A percentile compares a stretch with the other conserved stretches of the same genome.
phyloP scores from a whole-genome alignment of 2,329 filamentous ascomycete species.

The Penicillium janthinellum region DNA sequence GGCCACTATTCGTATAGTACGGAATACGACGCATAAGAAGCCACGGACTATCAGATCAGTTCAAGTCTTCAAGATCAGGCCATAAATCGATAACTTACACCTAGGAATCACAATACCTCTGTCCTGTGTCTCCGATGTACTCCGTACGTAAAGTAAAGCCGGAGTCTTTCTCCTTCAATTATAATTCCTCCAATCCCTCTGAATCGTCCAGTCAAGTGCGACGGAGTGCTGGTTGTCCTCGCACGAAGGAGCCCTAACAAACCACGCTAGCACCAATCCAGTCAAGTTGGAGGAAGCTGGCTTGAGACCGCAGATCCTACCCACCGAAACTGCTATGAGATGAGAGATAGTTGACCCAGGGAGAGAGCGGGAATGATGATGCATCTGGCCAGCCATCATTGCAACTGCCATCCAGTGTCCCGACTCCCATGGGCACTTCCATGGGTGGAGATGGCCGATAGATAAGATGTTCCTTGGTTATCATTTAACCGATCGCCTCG shows the following conservation, averaged over 20 bases:
- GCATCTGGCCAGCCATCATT: background rate
- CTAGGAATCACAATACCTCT: background rate
- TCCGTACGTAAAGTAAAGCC: background rate
- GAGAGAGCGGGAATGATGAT: background rate
- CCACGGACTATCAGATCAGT: background rate
- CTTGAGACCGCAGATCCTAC: slow-evolving; percentile 21
- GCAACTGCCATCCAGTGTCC: background rate
- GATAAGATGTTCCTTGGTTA: background rate
- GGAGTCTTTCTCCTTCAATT: background rate
- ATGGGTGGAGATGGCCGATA: background rate
- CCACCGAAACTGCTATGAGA: slow-evolving; percentile 5
- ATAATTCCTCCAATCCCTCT: background rate
- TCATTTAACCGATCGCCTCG: background rate
- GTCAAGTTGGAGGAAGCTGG: slow-evolving; percentile 14
- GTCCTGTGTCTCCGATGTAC: background rate
- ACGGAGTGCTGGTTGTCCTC: background rate
- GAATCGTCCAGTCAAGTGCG: background rate
- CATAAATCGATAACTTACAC: background rate
- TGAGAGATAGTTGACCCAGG: background rate
- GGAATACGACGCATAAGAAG: background rate
- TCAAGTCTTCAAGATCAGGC: background rate
- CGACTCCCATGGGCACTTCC: background rate
- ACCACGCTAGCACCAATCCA: slow-evolving; percentile 11
- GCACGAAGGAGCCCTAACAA: slow-evolving; percentile 16
- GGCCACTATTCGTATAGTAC: background rate